A percentile compares a stretch with the other conserved stretches of the same genome.
These are phyloP conservation scores for Penicillium sclerotigenum DNA, from an alignment of 2,329 filamentous ascomycete genomes.

Conservation along the genomic window DNA sequence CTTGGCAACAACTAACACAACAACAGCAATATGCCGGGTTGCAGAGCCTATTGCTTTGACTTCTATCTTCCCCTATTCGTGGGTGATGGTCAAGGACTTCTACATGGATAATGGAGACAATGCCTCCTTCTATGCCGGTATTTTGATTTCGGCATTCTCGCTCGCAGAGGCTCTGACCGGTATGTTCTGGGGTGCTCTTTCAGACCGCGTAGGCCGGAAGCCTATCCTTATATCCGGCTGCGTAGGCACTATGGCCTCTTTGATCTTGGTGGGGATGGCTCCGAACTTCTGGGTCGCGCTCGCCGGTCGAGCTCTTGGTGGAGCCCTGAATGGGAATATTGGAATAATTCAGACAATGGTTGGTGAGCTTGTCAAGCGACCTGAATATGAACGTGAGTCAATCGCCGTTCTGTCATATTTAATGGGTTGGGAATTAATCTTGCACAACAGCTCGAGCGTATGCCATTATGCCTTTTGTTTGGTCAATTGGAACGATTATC, in stretches of 20 bases:
- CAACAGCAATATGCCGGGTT: slow-evolving; percentile 79
- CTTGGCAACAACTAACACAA: neutral
- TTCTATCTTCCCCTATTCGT: slow-evolving; percentile 89
- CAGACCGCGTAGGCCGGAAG: slow-evolving; percentile 79
- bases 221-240: slow-evolving; percentile 80
- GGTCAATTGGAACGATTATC: slow-evolving; percentile 85
- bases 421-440: neutral
- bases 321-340: slow-evolving; percentile 85
- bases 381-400: slow-evolving; percentile 77
- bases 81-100: slow-evolving; percentile 75
- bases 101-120: slow-evolving; percentile 67
- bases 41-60: slow-evolving; percentile 91
- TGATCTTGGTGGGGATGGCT: slow-evolving; percentile 79
- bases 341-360: slow-evolving; percentile 93
- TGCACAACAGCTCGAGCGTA: slow-evolving; percentile 67
- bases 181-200: slow-evolving; percentile 83
- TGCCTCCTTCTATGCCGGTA: slow-evolving; percentile 83
- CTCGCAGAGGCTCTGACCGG: slow-evolving; percentile 78
- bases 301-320: slow-evolving; percentile 70
- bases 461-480: slow-evolving; percentile 91
- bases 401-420: neutral
- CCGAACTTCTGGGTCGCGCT: slow-evolving; percentile 81
- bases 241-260: slow-evolving; percentile 74
- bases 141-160: slow-evolving; percentile 83
- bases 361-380: slow-evolving; percentile 76